Base-by-base conservation (phyloP, 495 filamentous ascomycete genomes). In the Tricharina praecox region DNA sequence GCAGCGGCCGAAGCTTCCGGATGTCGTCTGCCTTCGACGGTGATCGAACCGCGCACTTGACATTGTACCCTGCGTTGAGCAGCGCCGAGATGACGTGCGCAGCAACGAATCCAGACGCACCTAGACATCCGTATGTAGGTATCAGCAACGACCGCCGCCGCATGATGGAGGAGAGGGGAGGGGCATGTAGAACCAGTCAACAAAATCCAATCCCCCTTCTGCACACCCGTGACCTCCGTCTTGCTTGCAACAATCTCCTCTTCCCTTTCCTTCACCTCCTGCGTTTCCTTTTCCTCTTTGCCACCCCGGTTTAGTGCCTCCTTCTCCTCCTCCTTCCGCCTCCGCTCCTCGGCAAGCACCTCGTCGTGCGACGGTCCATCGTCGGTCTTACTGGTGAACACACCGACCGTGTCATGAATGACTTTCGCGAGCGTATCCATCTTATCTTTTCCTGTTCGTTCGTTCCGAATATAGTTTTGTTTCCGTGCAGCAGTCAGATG, bases 11-110 rank as follows among this genome's bases (percentile, higher is more conserved):
- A 15, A 33, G 43, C 43, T 74, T 72, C 25, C 67, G 54, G 60
- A 93, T 85, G 48, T 68, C 73, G 38, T 81, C 66, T 19, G 79
- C 85, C 62, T 95, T 95, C 20, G 74, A 73, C 36, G 80, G 69
- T 1, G 76, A 79, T 37, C 88, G 73, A 30, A 95, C 87, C 2
- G 82, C 93, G 5, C 84, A 84, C 11, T 88, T 75, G 8, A 90
- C 83, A 72, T 52, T 19, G n/a, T 51, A 52, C 9, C 51, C 51
- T 15, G 40, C 34, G 1, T 47, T 15, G 9, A 52, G 24, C n/a
- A 53, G 51, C 3, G 49, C 42, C 9, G 34, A 40, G 15, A 53
- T 39, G 15, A 46, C 30, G 18, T 53, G 51, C 8, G 26, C 30
- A 18, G 78, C 79, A 48, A 83, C 81, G 62, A 83, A 83, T 65